Conservation (phyloP, 176 grass and related monocot genomes). For the Raddia guianensis region DNA sequence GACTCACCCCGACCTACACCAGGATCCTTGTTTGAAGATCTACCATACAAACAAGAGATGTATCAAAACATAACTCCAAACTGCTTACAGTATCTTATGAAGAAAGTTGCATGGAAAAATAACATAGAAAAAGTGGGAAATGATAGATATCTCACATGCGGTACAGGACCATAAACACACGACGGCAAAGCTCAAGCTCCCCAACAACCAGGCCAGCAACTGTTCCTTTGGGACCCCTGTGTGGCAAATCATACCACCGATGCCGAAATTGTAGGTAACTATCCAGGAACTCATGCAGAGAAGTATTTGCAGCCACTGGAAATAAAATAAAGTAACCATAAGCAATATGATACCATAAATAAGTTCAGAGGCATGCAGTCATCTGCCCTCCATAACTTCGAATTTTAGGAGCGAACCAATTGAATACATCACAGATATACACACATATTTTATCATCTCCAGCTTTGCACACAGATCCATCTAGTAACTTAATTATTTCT, state of each 20-base stretch:
- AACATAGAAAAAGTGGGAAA: not conserved
- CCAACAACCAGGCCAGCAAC: slow-evolving; percentile 86
- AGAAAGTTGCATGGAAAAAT: slow-evolving; percentile 19
- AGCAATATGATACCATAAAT: slow-evolving; percentile 25
- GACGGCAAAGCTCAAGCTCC: slow-evolving; percentile 84
- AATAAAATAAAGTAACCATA: slow-evolving; percentile 23
- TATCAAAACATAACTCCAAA: slow-evolving; percentile 24
- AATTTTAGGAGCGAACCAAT: slow-evolving; percentile 13
- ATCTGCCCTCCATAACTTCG: not conserved
- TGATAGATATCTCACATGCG: slow-evolving; percentile 72
- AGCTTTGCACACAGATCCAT: slow-evolving; percentile 19
- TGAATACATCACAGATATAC: slow-evolving; percentile 1
- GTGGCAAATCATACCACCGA: slow-evolving; percentile 94
- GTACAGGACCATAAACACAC: slow-evolving; percentile 95
- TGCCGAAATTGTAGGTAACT: slow-evolving; percentile 95
- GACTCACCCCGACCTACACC: slow-evolving; percentile 63
- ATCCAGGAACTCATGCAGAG: slow-evolving; percentile 84
- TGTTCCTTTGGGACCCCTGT: slow-evolving; percentile 54
- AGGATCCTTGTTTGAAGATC: slow-evolving; percentile 95
- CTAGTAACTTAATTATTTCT: slow-evolving; percentile 21
- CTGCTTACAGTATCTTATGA: slow-evolving; percentile 13
- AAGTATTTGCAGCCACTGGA: slow-evolving; percentile 74
- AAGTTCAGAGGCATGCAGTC: slow-evolving; percentile 9
- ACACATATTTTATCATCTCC: not conserved
- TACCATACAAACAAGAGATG: slow-evolving; percentile 47